Evolutionary conservation across 1,284 basidiomycete species (phyloP).

Genomic region (Leccinum subfulvum): DNA sequence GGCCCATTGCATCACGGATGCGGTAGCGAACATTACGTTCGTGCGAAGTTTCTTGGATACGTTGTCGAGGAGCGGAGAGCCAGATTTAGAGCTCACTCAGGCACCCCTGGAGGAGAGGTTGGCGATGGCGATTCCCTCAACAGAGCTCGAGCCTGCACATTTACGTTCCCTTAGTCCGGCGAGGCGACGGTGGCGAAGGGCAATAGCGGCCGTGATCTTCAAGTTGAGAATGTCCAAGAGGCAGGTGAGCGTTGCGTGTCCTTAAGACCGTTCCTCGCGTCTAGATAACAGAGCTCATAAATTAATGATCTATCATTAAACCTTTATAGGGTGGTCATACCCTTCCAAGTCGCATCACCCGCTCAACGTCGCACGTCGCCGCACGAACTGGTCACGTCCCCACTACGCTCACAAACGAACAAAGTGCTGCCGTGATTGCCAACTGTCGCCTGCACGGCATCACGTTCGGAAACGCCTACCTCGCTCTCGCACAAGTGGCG

Average conservation of each 20-base stretch:
- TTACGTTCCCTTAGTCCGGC: constrained; percentile 32
- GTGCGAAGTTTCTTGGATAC: constrained; percentile 12
- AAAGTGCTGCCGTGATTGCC: constrained; percentile 31
- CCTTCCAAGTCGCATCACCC: constrained; percentile 43
- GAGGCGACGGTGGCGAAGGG: constrained; percentile 46
- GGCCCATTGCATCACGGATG: constrained; percentile 2
- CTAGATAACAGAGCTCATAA: not conserved
- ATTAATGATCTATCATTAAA: not conserved
- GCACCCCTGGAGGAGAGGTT: constrained; percentile 40
- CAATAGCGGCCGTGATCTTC: constrained; percentile 42
- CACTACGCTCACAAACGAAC: constrained; percentile 28
- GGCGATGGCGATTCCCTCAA: constrained; percentile 38
- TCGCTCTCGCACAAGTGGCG: constrained; percentile 54
- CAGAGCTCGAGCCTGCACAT: constrained; percentile 36
- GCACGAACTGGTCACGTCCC: constrained; percentile 34
- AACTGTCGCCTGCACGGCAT: constrained; percentile 43
- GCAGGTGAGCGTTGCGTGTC: constrained; percentile 27
- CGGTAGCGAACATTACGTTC: constrained; percentile 1
- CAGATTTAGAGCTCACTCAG: constrained; percentile 14
- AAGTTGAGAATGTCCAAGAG: constrained; percentile 34
- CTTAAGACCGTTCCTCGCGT: not conserved
- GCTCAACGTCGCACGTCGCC: constrained; percentile 36
- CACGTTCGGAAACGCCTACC: constrained; percentile 52
- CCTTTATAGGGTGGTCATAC: constrained; percentile 53
- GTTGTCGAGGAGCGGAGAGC: constrained; percentile 30